Evolutionary conservation across 257 asterid genomes (phyloP), one percentile per base, ranked within the genome.

Genomic region (Solanum sejunctum): DNA sequence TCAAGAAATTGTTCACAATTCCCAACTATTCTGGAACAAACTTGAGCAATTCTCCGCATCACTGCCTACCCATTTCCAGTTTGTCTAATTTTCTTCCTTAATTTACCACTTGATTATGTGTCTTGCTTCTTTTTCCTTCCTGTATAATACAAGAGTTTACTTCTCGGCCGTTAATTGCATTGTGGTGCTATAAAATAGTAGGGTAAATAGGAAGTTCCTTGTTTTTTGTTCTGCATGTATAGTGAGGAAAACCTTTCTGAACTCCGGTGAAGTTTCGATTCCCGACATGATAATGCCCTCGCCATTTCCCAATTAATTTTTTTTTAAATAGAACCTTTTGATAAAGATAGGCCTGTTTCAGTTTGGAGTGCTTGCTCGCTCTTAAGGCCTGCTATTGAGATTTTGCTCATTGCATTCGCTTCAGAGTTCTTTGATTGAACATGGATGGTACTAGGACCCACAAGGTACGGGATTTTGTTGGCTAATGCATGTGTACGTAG

Each of bases 41-140:
- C 97, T 96, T 67, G 92, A 88, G 61, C 84, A 90, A 84, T 96
- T 95, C 73, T 97, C 94, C 86, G 86, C 82, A 45, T 93, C 88
- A 83, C 85, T 86, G 51, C 92, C 85, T 10, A 83, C 91, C 87
- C 90, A 89, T 81, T 91, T 91, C 93, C 87, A 91, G 95, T 91
- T 52, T 32, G 70, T 67, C 55, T 70, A 66, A 21, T 28, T 43
- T 39, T 11, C 47, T 83, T 63, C 3, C 16, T 16, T 64, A 70
- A 70, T 70, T 70, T 39, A 70, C 58, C 10, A 26, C 15, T 75
- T 75, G 60, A 75, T 21, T 47, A 32, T 66, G 75, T 9, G 47
- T 32, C 73, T 66, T 7, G 47, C n/a, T 66, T 28, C 47, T 28
- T 18, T 32, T 36, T 36, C 41, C 41, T 36, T 36, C 6, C 1